These are phyloP conservation scores for Skeletonema grethae DNA, from an alignment of 108 stramenopile species.

Conservation along the genomic window DNA sequence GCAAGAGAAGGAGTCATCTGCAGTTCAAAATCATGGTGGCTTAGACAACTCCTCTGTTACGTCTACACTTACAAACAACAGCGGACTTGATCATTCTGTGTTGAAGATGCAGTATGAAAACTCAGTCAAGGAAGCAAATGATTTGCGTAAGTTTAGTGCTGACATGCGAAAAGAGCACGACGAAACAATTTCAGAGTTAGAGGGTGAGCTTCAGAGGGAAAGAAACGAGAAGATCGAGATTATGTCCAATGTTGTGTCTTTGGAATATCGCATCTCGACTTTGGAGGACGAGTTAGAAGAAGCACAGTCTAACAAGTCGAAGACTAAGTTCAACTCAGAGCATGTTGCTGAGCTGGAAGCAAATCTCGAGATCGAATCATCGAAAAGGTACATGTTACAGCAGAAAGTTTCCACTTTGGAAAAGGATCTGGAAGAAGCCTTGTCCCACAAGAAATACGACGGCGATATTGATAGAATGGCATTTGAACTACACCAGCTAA, in stretches of 20 bases:
- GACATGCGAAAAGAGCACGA: conserved; percentile 34
- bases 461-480: conserved; percentile 3
- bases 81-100: background rate
- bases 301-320: background rate
- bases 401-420: background rate
- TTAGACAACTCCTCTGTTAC: conserved; percentile 7
- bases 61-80: background rate
- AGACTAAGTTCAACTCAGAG: background rate
- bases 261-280: conserved; percentile 27
- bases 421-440: background rate
- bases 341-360: background rate
- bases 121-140: conserved; percentile 33
- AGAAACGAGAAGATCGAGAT: conserved; percentile 16
- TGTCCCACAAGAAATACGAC: background rate
- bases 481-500: conserved; percentile 15
- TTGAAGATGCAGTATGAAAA: conserved; percentile 19
- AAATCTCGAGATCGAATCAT: background rate
- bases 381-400: background rate
- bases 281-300: conserved; percentile 42
- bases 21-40: background rate
- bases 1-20: conserved; percentile 1
- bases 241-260: conserved; percentile 24
- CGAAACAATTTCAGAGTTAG: conserved; percentile 30
- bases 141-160: conserved; percentile 41
- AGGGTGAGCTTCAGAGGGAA: conserved; percentile 32